These are phyloP conservation scores for Mycena indigotica DNA, from an alignment of 768 basidiomycete species.

Conservation along the genomic window DNA sequence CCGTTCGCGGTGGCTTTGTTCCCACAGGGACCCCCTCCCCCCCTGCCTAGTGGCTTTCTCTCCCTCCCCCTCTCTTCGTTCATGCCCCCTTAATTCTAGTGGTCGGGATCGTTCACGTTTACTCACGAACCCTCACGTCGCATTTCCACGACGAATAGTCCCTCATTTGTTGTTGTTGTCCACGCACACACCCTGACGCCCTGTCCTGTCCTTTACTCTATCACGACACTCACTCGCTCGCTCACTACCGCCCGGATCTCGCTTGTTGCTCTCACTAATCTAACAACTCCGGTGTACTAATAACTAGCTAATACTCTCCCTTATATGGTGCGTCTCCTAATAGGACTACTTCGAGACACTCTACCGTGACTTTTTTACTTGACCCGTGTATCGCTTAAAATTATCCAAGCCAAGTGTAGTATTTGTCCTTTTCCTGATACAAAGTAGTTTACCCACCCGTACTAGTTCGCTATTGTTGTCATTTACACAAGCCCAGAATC, in stretches of 20 bases:
- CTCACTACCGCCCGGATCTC: slow-evolving; percentile 1
- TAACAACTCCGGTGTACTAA: neutral
- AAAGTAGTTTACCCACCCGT: too few relatives aligned
- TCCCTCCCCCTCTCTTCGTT: slow-evolving; percentile 1
- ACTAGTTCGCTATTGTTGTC: too few relatives aligned
- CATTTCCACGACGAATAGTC: slow-evolving; percentile 15
- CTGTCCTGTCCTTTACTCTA: neutral
- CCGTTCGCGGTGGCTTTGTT: slow-evolving; percentile 50
- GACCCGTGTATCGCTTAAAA: neutral
- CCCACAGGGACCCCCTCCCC: slow-evolving; percentile 30
- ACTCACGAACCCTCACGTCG: slow-evolving; percentile 19
- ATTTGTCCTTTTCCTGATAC: neutral
- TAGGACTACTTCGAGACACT: neutral
- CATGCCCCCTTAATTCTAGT: slow-evolving; percentile 11
- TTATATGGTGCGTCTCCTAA: too few relatives aligned
- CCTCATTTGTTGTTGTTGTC: slow-evolving; percentile 14
- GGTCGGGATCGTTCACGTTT: slow-evolving; percentile 1
- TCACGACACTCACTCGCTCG: neutral
- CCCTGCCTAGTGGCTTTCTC: slow-evolving; percentile 20
- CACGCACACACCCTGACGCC: neutral
- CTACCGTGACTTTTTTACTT: neutral
- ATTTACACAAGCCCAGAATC: too few relatives aligned
- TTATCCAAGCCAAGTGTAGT: neutral
- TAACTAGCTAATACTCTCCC: neutral
- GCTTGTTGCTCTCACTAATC: slow-evolving; percentile 4